Conservation (phyloP, 495 filamentous ascomycete species). For the Neurospora tetraspora region DNA sequence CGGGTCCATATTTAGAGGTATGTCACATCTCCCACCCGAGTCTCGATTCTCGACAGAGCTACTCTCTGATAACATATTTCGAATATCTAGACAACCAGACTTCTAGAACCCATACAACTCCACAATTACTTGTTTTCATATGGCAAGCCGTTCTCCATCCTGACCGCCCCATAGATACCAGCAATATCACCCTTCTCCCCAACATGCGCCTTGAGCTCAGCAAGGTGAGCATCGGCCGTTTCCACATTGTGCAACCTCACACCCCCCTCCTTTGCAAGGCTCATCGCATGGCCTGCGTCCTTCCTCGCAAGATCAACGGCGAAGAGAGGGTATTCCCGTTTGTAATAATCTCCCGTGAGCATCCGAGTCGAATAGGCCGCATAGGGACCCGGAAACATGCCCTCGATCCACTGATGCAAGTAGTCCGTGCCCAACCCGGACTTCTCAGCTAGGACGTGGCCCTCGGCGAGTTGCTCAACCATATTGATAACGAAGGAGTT, state of each 20-base stretch:
- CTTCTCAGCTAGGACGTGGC: conserved; percentile 69
- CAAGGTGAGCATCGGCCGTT: conserved; percentile 55
- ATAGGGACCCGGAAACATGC: conserved; percentile 54
- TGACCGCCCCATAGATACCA: conserved; percentile 69
- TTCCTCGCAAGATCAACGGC: conserved; percentile 81
- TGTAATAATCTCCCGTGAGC: conserved; percentile 61
- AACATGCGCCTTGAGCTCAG: conserved; percentile 56
- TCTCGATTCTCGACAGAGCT: too few species aligned
- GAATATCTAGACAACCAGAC: not conserved
- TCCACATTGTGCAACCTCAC: conserved; percentile 53
- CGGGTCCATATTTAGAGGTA: not conserved
- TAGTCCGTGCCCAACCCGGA: conserved; percentile 61
- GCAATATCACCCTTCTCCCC: conserved; percentile 76
- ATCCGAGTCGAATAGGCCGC: conserved; percentile 66
- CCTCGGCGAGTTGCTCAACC: conserved; percentile 69
- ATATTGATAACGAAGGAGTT: conserved; percentile 84
- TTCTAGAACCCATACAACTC: not conserved
- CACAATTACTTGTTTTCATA: conserved; percentile 46
- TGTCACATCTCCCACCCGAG: too few species aligned
- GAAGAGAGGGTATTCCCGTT: conserved; percentile 60
- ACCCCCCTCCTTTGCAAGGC: conserved; percentile 53
- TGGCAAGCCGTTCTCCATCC: conserved; percentile 58
- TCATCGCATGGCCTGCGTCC: conserved; percentile 67
- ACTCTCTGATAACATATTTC: too few species aligned
- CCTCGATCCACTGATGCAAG: conserved; percentile 57